phyloP scores from a whole-genome alignment of 2,329 filamentous ascomycete species.

The Aspergillus tanneri region DNA sequence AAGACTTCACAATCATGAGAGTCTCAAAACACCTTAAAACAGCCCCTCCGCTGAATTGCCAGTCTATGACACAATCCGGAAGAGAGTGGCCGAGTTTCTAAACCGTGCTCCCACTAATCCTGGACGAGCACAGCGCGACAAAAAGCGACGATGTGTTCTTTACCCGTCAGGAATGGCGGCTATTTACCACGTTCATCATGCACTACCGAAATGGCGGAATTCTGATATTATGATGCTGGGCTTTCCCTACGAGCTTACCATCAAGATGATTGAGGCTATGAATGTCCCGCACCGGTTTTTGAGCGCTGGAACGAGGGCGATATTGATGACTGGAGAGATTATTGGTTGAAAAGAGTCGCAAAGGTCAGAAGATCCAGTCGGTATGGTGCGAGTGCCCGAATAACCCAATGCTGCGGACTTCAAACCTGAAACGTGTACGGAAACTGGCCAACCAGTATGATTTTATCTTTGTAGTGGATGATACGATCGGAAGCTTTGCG shows the following conservation, averaged over 20 bases:
- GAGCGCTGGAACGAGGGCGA: constrained; percentile 45
- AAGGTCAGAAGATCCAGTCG: constrained; percentile 45
- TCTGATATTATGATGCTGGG: constrained; percentile 40
- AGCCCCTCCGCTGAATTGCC: no score
- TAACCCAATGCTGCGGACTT: constrained; percentile 45
- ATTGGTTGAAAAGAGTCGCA: constrained; percentile 35
- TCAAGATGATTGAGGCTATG: constrained; percentile 49
- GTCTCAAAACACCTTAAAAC: not conserved
- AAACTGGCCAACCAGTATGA: constrained; percentile 41
- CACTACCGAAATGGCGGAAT: constrained; percentile 37
- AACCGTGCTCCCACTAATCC: no score
- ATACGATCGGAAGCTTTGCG: constrained; percentile 38
- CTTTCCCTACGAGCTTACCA: constrained; percentile 54
- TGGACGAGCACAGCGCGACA: not conserved
- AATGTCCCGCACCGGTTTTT: constrained; percentile 47
- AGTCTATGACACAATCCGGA: not conserved
- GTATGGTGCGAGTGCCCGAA: constrained; percentile 53
- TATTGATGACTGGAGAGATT: constrained; percentile 48
- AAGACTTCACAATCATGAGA: not conserved
- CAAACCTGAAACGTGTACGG: constrained; percentile 43
- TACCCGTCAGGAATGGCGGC: constrained; percentile 56
- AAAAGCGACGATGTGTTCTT: constrained; percentile 48
- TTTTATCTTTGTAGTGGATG: constrained; percentile 37
- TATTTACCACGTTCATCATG: constrained; percentile 47
- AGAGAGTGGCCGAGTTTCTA: not conserved